Evolutionary conservation across 345 rosid genomes (phyloP).

Genomic region (Anacardium occidentale): DNA sequence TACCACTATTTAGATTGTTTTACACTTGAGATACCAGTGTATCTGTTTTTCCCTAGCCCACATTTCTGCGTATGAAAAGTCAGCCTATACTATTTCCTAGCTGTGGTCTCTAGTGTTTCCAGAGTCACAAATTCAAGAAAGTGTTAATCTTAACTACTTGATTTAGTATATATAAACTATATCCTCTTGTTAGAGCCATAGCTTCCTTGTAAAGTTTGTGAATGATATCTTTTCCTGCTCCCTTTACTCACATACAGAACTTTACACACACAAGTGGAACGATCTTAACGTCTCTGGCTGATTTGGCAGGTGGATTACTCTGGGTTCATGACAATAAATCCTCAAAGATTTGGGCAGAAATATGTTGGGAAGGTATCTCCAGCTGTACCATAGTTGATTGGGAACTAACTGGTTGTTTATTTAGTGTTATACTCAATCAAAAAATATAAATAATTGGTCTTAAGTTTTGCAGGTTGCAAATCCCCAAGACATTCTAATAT

Average conservation of each 20-base stretch:
- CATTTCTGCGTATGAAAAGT: not conserved
- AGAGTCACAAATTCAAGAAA: not conserved
- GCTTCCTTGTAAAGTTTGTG: not conserved
- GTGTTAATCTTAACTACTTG: not conserved
- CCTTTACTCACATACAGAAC: not conserved
- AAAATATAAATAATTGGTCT: slow-evolving; percentile 1
- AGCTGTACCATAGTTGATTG: slow-evolving; percentile 7
- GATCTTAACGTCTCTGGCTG: slow-evolving; percentile 22
- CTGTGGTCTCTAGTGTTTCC: slow-evolving; percentile 1
- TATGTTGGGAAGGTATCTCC: slow-evolving; percentile 90
- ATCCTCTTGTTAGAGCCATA: not conserved
- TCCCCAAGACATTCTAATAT: slow-evolving; percentile 97
- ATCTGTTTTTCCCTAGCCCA: not conserved
- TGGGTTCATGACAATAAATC: slow-evolving; percentile 98
- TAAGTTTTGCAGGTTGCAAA: slow-evolving; percentile 73
- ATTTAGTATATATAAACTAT: not conserved
- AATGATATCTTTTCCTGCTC: not conserved
- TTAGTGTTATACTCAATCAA: slow-evolving; percentile 12
- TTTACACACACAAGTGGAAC: not conserved
- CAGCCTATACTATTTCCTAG: not conserved
- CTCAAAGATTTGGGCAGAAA: slow-evolving; percentile 98
- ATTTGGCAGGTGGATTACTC: slow-evolving; percentile 87
- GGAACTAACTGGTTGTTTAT: slow-evolving; percentile 12
- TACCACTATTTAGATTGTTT: not conserved
- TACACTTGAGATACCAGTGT: slow-evolving; percentile 4